Conservation (phyloP, 176 grass and related monocot species). For the Oryza punctata region DNA sequence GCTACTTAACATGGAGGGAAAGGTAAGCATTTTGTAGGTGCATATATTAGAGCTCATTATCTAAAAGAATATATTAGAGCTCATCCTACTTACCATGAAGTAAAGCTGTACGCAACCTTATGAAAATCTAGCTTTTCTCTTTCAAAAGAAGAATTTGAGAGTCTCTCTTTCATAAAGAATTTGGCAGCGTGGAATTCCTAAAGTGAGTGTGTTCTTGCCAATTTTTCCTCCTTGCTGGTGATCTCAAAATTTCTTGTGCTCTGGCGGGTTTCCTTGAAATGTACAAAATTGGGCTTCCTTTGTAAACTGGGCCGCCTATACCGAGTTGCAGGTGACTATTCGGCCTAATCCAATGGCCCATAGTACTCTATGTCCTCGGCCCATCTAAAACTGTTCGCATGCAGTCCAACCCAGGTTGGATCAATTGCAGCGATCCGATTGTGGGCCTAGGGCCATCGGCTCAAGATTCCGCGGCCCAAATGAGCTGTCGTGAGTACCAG, state of each 20-base stretch:
- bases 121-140: background rate
- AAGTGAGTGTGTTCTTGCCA: background rate
- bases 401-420: too few relatives aligned
- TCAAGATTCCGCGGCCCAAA: too few relatives aligned
- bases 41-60: background rate
- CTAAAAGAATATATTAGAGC: background rate
- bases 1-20: slow-evolving; percentile 49
- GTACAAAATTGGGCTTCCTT: background rate
- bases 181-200: background rate
- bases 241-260: background rate
- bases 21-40: slow-evolving; percentile 25
- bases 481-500: too few relatives aligned
- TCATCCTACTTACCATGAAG: background rate
- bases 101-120: background rate
- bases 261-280: background rate
- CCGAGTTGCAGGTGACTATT: too few relatives aligned
- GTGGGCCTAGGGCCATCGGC: too few relatives aligned
- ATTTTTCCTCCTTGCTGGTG: background rate
- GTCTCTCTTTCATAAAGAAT: background rate
- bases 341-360: too few relatives aligned
- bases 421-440: too few relatives aligned
- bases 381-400: too few relatives aligned
- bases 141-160: background rate
- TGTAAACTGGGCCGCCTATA: too few relatives aligned
- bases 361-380: too few relatives aligned